A percentile compares a stretch with the other conserved stretches of the same genome.
Evolutionary conservation across 2,329 filamentous ascomycete genomes (phyloP).

Genomic region (Scolecobasidium constrictum): DNA sequence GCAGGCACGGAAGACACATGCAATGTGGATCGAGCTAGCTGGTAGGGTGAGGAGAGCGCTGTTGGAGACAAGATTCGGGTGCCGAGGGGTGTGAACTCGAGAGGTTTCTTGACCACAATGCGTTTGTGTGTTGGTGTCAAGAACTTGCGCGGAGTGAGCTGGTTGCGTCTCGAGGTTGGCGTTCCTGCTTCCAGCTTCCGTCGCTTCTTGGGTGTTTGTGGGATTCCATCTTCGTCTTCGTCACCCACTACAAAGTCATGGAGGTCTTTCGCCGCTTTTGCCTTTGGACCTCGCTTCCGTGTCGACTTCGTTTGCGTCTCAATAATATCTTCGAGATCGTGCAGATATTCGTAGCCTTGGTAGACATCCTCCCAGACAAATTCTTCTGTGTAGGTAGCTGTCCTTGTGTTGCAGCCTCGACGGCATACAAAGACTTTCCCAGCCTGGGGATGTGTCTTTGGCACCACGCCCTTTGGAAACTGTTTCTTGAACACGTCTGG

Average conservation of each 20-base stretch:
- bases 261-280: slow-evolving; percentile 22
- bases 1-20: slow-evolving; percentile 90
- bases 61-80: slow-evolving; percentile 74
- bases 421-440: slow-evolving; percentile 87
- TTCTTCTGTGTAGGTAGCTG: slow-evolving; percentile 83
- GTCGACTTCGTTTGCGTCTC: slow-evolving; percentile 63
- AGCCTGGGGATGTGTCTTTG: slow-evolving; percentile 60
- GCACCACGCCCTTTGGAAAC: slow-evolving; percentile 66
- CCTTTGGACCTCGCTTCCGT: slow-evolving; percentile 36
- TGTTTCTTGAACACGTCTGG: slow-evolving; percentile 52
- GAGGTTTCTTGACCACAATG: slow-evolving; percentile 69
- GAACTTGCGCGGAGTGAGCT: slow-evolving; percentile 41
- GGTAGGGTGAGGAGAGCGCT: slow-evolving; percentile 75
- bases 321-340: slow-evolving; percentile 54
- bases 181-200: slow-evolving; percentile 34
- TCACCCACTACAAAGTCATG: slow-evolving; percentile 32
- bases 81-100: slow-evolving; percentile 93
- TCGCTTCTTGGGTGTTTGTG: slow-evolving; percentile 33
- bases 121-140: slow-evolving; percentile 55
- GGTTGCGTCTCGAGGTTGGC: slow-evolving; percentile 33
- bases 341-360: slow-evolving; percentile 54
- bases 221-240: slow-evolving; percentile 28
- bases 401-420: slow-evolving; percentile 78
- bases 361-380: slow-evolving; percentile 88
- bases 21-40: slow-evolving; percentile 75